Evolutionary conservation across 1,284 basidiomycete species (phyloP), one percentile per base, ranked within the genome.

Genomic region (Trichosporon sp.): DNA sequence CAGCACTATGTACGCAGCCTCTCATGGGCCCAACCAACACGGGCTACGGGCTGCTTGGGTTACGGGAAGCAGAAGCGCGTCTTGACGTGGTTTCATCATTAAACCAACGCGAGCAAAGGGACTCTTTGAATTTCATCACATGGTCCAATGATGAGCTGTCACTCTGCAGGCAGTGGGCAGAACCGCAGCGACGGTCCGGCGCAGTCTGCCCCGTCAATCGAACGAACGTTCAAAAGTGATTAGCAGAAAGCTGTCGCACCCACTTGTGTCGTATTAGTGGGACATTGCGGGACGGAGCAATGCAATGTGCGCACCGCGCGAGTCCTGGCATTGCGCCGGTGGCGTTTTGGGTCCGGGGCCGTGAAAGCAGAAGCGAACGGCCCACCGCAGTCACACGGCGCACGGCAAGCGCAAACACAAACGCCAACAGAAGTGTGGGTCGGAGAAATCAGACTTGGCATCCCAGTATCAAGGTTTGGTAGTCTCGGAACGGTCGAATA

Each of bases 41-140:
- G 56, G 56, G 56, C 56, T n/a, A 32, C 56, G 56, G 56, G 56
- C 56, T n/a, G 15, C 56, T 60, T 60, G 29, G 56, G 56, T 60
- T 60, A 32, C 56, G 56, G 56, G 56, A 60, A 60, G 56, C 56
- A 29, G 32, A 31, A 31, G 29, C 56, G 56, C 56, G 56, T 56
- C 56, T 60, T 32, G 27, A 2, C 15, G 27, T 60, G 18, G 56
- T 60, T 60, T 60, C 56, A 60, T 31, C 29, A 32, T 60, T 31
- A 60, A 60, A 60, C 56, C 56, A 60, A 60, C 18, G 15, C 18
- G 56, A 60, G 27, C 18, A 31, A 32, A 60, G 56, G 56, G 56
- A 31, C 18, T 18, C 7, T 12, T 6, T n/a, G 29, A 29, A 60
- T 8, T 60, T 60, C 7, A 60, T 60, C 27, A n/a, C 56, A n/a